These are phyloP conservation scores for Olyra latifolia DNA, from an alignment of 176 grass and related monocot species.

Conservation along the genomic window DNA sequence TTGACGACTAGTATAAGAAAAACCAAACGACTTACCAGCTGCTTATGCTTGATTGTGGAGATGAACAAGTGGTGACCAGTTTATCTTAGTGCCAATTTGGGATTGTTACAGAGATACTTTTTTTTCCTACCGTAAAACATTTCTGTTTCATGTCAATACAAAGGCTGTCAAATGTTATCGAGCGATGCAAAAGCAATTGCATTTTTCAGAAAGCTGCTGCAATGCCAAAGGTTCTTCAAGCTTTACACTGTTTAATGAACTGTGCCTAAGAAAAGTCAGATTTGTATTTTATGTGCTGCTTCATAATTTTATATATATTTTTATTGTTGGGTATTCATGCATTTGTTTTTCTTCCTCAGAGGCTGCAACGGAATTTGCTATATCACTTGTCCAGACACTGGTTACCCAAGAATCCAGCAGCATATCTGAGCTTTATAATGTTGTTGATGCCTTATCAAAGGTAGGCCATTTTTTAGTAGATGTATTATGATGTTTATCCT, in stretches of 20 bases:
- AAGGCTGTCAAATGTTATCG: neutral
- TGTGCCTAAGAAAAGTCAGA: neutral
- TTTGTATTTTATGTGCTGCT: conserved; percentile 20
- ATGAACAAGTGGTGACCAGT: neutral
- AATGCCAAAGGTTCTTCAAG: neutral
- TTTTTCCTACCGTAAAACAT: neutral
- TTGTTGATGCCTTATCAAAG: conserved; percentile 83
- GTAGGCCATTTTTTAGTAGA: conserved; percentile 34
- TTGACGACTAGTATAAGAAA: neutral
- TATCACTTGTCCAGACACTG: conserved; percentile 87
- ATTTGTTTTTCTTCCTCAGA: conserved; percentile 49
- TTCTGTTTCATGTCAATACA: neutral
- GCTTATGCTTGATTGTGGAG: neutral
- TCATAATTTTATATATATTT: conserved; percentile 21
- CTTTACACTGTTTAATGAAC: neutral
- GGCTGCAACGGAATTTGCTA: conserved; percentile 74
- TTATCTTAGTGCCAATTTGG: neutral
- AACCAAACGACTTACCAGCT: neutral
- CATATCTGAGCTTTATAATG: conserved; percentile 70
- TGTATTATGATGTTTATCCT: neutral
- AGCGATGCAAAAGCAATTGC: neutral
- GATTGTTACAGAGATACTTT: neutral
- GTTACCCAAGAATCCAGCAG: conserved; percentile 72
- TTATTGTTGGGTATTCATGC: conserved; percentile 24
- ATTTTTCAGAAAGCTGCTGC: neutral